Conservation (phyloP, 805 yeast genomes). For the Lipomyces anomalus region DNA sequence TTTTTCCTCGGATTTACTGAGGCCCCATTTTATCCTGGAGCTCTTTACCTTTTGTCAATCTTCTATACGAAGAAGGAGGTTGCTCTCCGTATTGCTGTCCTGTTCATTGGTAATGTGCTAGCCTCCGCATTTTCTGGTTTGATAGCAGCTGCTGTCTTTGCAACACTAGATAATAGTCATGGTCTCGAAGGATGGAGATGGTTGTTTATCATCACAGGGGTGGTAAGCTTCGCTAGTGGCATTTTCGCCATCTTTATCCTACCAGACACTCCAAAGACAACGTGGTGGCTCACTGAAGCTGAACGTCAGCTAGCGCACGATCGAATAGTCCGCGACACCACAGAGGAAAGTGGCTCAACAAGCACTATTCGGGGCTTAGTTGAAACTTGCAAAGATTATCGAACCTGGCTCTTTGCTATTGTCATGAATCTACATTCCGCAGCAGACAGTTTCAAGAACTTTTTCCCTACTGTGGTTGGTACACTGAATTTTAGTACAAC, state of each 20-base stretch:
- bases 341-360: conserved; percentile 23
- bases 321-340: conserved; percentile 28
- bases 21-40: conserved; percentile 38
- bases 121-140: conserved; percentile 49
- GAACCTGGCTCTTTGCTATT: conserved; percentile 11
- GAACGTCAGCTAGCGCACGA: conserved; percentile 18
- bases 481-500: conserved; percentile 47
- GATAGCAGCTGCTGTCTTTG: conserved; percentile 45
- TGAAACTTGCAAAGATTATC: conserved; percentile 10
- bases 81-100: conserved; percentile 34
- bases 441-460: conserved; percentile 39
- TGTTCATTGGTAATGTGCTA: conserved; percentile 44
- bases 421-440: conserved; percentile 15
- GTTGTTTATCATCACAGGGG: conserved; percentile 47
- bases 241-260: conserved; percentile 38
- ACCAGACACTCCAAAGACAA: conserved; percentile 43
- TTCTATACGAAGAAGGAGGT: conserved; percentile 40
- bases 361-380: conserved; percentile 7
- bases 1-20: conserved; percentile 36
- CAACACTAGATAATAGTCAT: conserved; percentile 35
- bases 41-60: conserved; percentile 33
- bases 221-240: conserved; percentile 32
- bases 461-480: conserved; percentile 52
- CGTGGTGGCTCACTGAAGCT: conserved; percentile 17
- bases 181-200: conserved; percentile 46